A percentile compares a stretch with the other conserved stretches of the same genome.
These are phyloP conservation scores for Phallus indusiatus DNA, from an alignment of 768 basidiomycete species.

Conservation along the genomic window DNA sequence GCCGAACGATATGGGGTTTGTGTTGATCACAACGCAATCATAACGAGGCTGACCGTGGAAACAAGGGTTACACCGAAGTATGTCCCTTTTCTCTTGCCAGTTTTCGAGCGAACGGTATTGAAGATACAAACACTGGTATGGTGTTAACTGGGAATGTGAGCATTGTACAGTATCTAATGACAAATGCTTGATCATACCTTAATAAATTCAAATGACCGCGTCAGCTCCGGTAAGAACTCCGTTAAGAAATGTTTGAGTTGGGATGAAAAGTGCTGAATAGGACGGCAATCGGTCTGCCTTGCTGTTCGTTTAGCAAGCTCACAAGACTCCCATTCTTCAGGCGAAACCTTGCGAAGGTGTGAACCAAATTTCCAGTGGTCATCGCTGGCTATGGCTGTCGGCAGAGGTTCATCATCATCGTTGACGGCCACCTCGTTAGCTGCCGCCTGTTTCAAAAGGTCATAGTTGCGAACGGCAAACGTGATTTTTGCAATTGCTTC, in stretches of 20 bases:
- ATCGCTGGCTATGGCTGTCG: background rate
- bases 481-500: conserved; percentile 17
- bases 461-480: conserved; percentile 17
- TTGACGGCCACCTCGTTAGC: background rate
- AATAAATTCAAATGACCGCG: background rate
- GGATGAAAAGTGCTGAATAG: background rate
- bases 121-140: conserved; percentile 17
- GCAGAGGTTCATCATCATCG: background rate
- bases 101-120: conserved; percentile 10
- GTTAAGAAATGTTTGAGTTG: background rate
- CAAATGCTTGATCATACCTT: background rate
- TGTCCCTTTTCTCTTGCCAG: no score
- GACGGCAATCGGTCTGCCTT: background rate
- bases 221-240: background rate
- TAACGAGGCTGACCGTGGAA: conserved; percentile 10
- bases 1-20: no score
- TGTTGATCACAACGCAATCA: no score
- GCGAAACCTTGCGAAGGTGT: background rate
- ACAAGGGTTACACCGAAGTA: no score
- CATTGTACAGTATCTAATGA: background rate
- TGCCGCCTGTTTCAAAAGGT: background rate
- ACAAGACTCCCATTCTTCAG: background rate
- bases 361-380: background rate
- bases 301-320: no score
- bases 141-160: conserved; percentile 12